These are phyloP conservation scores for Diutina rugosa DNA, from an alignment of 1,139 yeast genomes.

Conservation along the genomic window DNA sequence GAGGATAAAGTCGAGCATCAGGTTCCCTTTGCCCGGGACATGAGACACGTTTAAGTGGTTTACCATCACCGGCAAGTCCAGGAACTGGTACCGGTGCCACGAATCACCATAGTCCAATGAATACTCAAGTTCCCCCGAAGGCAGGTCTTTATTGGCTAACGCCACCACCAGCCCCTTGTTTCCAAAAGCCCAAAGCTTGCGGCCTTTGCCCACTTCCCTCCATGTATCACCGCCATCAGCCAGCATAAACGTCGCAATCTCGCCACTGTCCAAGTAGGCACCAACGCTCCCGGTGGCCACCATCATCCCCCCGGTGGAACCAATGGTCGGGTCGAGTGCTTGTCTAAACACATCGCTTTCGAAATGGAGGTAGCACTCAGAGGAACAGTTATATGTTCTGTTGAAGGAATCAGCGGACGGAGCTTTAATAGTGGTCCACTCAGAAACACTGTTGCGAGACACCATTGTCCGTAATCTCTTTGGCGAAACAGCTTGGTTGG, in stretches of 20 bases:
- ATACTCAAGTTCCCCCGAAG: conserved; percentile 41
- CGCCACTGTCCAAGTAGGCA: conserved; percentile 34
- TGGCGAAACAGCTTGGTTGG: conserved; percentile 53
- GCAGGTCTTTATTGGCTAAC: conserved; percentile 46
- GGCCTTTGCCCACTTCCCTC: conserved; percentile 66
- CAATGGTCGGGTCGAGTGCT: conserved; percentile 72
- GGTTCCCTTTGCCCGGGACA: neutral
- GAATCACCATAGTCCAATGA: conserved; percentile 71
- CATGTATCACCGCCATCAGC: conserved; percentile 85
- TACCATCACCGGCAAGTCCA: conserved; percentile 21
- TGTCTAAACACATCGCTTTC: conserved; percentile 86
- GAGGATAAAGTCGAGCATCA: neutral
- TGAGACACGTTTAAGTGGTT: neutral
- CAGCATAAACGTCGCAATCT: conserved; percentile 62
- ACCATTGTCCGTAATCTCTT: conserved; percentile 60
- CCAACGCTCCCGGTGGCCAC: conserved; percentile 96
- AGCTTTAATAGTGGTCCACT: conserved; percentile 63
- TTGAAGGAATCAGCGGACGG: conserved; percentile 57
- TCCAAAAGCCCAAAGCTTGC: conserved; percentile 89
- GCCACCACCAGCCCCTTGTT: conserved; percentile 86
- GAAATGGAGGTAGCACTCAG: conserved; percentile 62
- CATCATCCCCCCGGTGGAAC: conserved; percentile 80
- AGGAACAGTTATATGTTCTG: conserved; percentile 35
- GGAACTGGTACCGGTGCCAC: conserved; percentile 60
- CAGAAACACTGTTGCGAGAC: conserved; percentile 86